phyloP scores from a whole-genome alignment of 2,329 filamentous ascomycete species.

The Colletotrichum tofieldiae region DNA sequence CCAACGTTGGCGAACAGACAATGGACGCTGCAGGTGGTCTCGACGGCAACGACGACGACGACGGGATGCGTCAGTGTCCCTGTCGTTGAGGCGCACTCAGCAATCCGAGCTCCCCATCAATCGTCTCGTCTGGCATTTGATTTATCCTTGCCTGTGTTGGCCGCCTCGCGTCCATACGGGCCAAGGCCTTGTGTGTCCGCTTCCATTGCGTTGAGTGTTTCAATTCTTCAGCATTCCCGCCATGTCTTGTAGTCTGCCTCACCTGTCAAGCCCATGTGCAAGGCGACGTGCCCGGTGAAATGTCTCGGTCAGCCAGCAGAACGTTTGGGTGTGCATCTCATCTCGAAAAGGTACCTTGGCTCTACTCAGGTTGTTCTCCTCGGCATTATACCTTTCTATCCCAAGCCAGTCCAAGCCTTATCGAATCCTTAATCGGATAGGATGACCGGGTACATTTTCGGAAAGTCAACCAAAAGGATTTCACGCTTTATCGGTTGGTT shows the following conservation, averaged over 20 bases:
- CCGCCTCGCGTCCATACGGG: background rate
- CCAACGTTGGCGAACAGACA: conserved; percentile 9
- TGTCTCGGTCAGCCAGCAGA: background rate
- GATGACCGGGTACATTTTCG: background rate
- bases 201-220: background rate
- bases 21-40: conserved; percentile 2
- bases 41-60: background rate
- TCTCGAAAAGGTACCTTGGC: background rate
- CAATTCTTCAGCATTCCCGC: conserved; percentile 14
- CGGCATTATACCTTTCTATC: background rate
- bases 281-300: background rate
- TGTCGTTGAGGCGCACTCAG: background rate
- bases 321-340: background rate
- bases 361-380: background rate
- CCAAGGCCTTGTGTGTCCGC: background rate
- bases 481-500: background rate
- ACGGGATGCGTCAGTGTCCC: background rate
- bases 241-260: background rate
- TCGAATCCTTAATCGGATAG: background rate
- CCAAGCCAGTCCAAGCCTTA: conserved; percentile 2
- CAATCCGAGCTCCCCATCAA: background rate
- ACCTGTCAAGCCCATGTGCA: background rate
- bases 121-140: background rate
- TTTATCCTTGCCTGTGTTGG: too few relatives aligned
- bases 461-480: background rate